Percentiles rank a stretch among this genome's conserved stretches.
These are phyloP conservation scores for Phytophthora chlamydospora DNA, from an alignment of 352 stramenopile genomes.

Conservation along the genomic window DNA sequence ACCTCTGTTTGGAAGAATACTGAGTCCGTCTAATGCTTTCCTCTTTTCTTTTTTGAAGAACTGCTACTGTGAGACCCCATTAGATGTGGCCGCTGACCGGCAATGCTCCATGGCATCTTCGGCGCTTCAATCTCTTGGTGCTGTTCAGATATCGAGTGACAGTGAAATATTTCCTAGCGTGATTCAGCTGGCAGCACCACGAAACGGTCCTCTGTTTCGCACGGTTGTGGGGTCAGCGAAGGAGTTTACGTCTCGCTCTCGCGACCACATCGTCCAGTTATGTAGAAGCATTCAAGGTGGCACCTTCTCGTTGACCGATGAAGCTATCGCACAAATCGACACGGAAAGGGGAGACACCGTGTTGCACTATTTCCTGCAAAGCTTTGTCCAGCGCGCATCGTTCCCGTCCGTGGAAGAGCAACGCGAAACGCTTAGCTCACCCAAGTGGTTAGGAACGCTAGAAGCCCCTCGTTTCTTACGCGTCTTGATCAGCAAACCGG, in stretches of 20 bases:
- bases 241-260: slow-evolving; percentile 42
- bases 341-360: slow-evolving; percentile 52
- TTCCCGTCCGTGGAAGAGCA: slow-evolving; percentile 49
- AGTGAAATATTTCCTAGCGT: slow-evolving; percentile 42
- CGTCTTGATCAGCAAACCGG: slow-evolving; percentile 43
- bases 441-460: slow-evolving; percentile 42
- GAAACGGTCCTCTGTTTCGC: slow-evolving; percentile 35
- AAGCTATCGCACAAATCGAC: slow-evolving; percentile 46
- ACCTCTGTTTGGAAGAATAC: neutral
- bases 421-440: slow-evolving; percentile 28
- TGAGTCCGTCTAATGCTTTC: neutral
- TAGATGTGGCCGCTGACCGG: slow-evolving; percentile 43
- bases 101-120: slow-evolving; percentile 35
- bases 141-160: slow-evolving; percentile 39
- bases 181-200: slow-evolving; percentile 21
- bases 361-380: slow-evolving; percentile 55
- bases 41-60: slow-evolving; percentile 37
- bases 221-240: slow-evolving; percentile 26
- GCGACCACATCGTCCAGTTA: slow-evolving; percentile 41
- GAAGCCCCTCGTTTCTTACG: slow-evolving; percentile 37
- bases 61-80: slow-evolving; percentile 44
- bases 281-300: slow-evolving; percentile 49
- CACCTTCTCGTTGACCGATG: slow-evolving; percentile 39
- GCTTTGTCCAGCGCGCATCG: slow-evolving; percentile 33
- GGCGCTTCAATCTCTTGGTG: slow-evolving; percentile 41